Percentiles rank a stretch among this genome's conserved stretches.
These are phyloP conservation scores for Edaphochlamys debaryana DNA, from an alignment of 139 green algal species.

Conservation along the genomic window DNA sequence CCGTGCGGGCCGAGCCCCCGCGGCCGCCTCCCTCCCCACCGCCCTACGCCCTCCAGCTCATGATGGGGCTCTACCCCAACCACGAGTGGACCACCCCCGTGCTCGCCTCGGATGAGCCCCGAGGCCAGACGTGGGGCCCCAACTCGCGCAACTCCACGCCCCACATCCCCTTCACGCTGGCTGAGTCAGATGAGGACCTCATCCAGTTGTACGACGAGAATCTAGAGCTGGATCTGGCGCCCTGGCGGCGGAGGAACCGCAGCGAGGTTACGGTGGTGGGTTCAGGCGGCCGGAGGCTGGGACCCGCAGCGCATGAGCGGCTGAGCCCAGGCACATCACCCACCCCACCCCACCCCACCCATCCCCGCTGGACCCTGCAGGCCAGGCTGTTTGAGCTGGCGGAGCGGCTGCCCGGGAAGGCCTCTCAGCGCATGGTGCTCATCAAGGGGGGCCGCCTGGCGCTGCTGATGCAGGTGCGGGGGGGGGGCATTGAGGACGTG, in stretches of 20 bases:
- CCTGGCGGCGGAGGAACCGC: neutral
- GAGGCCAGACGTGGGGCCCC: too few relatives aligned
- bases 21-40: too few relatives aligned
- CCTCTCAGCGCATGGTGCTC: neutral
- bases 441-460: slow-evolving; percentile 11
- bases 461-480: neutral
- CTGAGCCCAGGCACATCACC: too few relatives aligned
- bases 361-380: too few relatives aligned
- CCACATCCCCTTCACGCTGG: neutral
- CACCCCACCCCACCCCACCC: too few relatives aligned
- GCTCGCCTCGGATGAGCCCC: neutral
- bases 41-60: too few relatives aligned
- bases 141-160: neutral
- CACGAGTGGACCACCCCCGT: slow-evolving; percentile 1
- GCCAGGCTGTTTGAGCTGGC: neutral
- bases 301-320: neutral
- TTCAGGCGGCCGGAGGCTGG: too few relatives aligned
- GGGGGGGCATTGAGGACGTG: too few relatives aligned
- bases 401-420: neutral
- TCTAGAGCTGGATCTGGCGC: slow-evolving; percentile 17
- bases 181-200: neutral
- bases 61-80: slow-evolving; percentile 4
- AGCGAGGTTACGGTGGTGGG: neutral
- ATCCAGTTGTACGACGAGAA: slow-evolving; percentile 21
- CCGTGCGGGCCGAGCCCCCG: too few relatives aligned